phyloP scores from a whole-genome alignment of 1,284 basidiomycete genomes.

The Trichosporon inkin region DNA sequence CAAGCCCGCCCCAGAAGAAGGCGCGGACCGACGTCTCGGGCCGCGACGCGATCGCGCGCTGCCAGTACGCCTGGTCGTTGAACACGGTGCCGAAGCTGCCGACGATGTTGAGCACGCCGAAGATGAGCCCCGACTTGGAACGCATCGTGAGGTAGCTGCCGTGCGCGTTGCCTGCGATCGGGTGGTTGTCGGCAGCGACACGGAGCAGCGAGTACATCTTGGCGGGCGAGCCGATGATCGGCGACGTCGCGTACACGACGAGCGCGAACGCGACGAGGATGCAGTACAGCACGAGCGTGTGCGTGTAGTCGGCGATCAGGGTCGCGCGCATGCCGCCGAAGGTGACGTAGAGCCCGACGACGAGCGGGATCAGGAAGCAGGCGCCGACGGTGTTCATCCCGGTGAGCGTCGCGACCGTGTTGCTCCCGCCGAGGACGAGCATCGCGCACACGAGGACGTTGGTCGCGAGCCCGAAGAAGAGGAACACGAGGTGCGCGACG shows the following conservation, averaged over 20 bases:
- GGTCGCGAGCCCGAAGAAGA: conserved; percentile 71
- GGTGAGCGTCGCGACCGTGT: conserved; percentile 72
- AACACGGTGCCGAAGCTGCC: conserved; percentile 56
- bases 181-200: conserved; percentile 50
- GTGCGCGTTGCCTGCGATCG: conserved; percentile 59
- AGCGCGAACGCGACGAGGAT: conserved; percentile 61
- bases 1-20: conserved; percentile 81
- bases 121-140: conserved; percentile 74
- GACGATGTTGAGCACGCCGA: conserved; percentile 74
- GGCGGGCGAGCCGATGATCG: conserved; percentile 56
- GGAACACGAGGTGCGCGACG: conserved; percentile 66
- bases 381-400: conserved; percentile 78
- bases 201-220: conserved; percentile 58
- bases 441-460: conserved; percentile 68
- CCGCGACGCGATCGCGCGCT: conserved; percentile 78
- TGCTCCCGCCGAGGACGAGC: conserved; percentile 65
- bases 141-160: conserved; percentile 72
- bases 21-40: conserved; percentile 81
- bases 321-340: conserved; percentile 55
- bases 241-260: conserved; percentile 66
- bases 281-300: conserved; percentile 73
- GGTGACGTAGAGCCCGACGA: conserved; percentile 54
- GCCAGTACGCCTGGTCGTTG: conserved; percentile 57
- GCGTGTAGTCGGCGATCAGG: conserved; percentile 59
- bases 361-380: conserved; percentile 60